These are phyloP conservation scores for Gremmenia infestans DNA, from an alignment of 2,329 filamentous ascomycete genomes.

Conservation along the genomic window DNA sequence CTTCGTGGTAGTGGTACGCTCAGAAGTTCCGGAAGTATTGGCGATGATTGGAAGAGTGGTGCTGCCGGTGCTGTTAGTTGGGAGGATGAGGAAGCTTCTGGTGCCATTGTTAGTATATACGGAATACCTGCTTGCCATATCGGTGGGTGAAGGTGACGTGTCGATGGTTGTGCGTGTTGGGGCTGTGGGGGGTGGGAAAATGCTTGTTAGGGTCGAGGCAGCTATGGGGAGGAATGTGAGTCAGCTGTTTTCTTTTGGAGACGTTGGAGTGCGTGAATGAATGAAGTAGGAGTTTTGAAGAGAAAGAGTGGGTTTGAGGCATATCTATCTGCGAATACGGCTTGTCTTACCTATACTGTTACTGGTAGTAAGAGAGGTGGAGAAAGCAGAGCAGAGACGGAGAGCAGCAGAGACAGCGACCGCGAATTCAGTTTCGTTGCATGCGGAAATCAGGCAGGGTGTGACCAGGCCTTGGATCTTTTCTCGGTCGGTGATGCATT, in stretches of 20 bases:
- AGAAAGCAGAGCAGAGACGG: constrained; percentile 30
- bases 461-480: constrained; percentile 31
- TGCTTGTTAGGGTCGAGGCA: too few species aligned
- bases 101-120: too few species aligned
- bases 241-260: too few species aligned
- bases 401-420: constrained; percentile 32
- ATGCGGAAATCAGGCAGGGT: constrained; percentile 31
- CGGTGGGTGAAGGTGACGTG: background rate
- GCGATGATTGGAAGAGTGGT: background rate
- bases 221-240: too few species aligned
- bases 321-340: too few species aligned
- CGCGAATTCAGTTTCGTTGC: constrained; percentile 27
- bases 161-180: background rate
- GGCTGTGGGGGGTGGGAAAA: background rate
- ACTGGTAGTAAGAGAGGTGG: constrained; percentile 16
- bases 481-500: constrained; percentile 31
- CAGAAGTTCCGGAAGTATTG: background rate
- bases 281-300: too few species aligned
- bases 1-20: too few species aligned
- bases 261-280: too few species aligned
- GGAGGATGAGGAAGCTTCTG: too few species aligned
- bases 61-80: background rate
- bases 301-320: too few species aligned
- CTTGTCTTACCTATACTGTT: background rate
- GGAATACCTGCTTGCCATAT: too few species aligned